Base-by-base conservation (phyloP, 148 eudicot species). In the Rhododendron henanense region DNA sequence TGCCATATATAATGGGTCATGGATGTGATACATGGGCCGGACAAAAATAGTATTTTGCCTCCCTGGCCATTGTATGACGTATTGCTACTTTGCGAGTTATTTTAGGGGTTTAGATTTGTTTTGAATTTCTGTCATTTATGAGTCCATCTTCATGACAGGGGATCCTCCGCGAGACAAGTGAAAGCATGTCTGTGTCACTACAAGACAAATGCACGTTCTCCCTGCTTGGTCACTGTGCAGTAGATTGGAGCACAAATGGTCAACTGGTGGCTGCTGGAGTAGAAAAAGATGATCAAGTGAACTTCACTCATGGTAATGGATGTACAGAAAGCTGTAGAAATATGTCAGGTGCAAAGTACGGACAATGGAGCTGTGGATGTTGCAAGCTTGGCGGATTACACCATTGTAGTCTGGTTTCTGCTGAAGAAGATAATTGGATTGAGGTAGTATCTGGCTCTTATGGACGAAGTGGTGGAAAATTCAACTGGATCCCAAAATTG, bases 181-280 rank as follows among this genome's bases (percentile, higher is more conserved):
- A 63, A 89, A 89, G 85, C 85, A 92, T 97, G 98, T 93, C 98
- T n/a, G 84, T 88, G 48, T 83, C 84, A 65, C 86, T 97, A 86
- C 96, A 92, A 85, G 95, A 95, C 82, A 93, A 90, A 88, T 93
- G 91, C 83, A 83, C 71, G 16, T 90, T 97, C 76, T 90, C 93
- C 86, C 63, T 94, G 86, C 84, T 97, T 80, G 99, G 99, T 78
- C 88, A 86, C 75, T 93, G 88, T 87, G 90, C 88, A 48, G 81
- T 85, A 41, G 88, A 91, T 82, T 65, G 71, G 48, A 74, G 50
- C 61, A 78, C 85, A 86, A 87, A 84, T 28, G 87, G 89, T 81
- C 79, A 78, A 21, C 76, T 85, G 79, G 75, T 81, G 7, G 51
- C 69, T 19, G 80, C 4, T 53, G 81, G 86, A 79, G 86, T 76